Evolutionary conservation across 768 basidiomycete species (phyloP), one percentile per base, ranked within the genome.

Genomic region (Chlorophyllum brunneum): DNA sequence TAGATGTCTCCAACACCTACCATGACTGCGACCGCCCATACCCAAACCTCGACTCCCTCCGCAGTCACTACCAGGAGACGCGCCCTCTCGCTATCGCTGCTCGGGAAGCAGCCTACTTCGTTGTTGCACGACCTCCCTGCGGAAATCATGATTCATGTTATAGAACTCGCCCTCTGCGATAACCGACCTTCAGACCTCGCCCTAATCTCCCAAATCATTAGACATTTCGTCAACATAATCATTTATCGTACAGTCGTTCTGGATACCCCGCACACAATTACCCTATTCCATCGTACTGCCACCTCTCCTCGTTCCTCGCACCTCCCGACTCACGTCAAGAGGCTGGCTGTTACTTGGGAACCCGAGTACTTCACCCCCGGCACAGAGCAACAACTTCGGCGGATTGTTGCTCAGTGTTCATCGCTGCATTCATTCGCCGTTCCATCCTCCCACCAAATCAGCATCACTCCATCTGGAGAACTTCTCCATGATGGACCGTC

Each of bases 241-340:
- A 40, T 76, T 23, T 77, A 77, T 54, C 63, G 67, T 40, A 66
- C 67, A 4, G 67, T 77, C 22, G 65, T 72, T 22, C 65, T 77
- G 16, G 58, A 68, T 49, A 63, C 64, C 1, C 36, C 58, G 9
- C 56, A 62, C 23, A 57, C 59, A 6, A 56, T 74, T 33, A 46
- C 61, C 10, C 64, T 72, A 15, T 70, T 77, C 40, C 56, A 66
- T 50, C 69, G 72, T 38, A 76, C 72, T 8, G 59, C 61, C 16
- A 55, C 58, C 15, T 57, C 60, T 13, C 43, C 36, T 20, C 43
- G 33, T 9, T 70, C 65, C 10, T 54, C 58, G 3, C 68, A 71
- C 48, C 51, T 70, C 30, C 52, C 66, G 11, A 48, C 52, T 5
- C 64, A 67, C 46, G 68, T 76, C 54, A 72, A 68, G 58, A 69